Evolutionary conservation across 352 stramenopile genomes (phyloP), one percentile per base, ranked within the genome.

Genomic region (Pythium phragmitis): DNA sequence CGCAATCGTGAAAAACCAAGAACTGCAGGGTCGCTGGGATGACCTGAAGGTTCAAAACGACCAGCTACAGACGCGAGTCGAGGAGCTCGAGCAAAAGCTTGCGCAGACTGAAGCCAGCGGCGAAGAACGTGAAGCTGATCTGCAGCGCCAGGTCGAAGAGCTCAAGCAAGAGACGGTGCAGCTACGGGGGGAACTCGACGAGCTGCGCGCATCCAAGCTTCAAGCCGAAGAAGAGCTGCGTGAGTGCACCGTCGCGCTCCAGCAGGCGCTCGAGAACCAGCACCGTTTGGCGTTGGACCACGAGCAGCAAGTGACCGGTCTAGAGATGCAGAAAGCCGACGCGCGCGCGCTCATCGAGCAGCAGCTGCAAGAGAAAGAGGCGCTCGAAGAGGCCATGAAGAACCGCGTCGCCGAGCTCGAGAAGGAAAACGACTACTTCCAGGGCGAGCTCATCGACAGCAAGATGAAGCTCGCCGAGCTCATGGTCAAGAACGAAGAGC

Each of bases 381-480:
- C 71, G 45, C 67, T 78, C 36, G 67, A 74, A 30, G 64, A 79
- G 42, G 70, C 75, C 53, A 69, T 80, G 61, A 69, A 67, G 45
- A 61, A 68, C 47, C 73, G 70, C 23, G 49, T 84, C 12, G 57
- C 67, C 28, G 58, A 75, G 50, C 72, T 93, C 11, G 70, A 89
- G 67, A 75, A 88, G 57, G 85, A 93, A 68, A 89, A 91, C 59
- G 81, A 90, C 56, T 91, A 91, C 67, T 94, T 90, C 71, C 85
- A 92, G 60, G 70, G 74, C 61, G 85, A 94, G 52, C 69, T 94
- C 52, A 90, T 94, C 43, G 78, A 90, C 60, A 89, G 76, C 72
- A 92, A 94, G 79, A 86, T 94, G 73, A 88, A 91, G 51, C 72
- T 91, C 30, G 82, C 85, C 4, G 71, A 88, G 61, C 70, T 92